These are phyloP conservation scores for Cicer bijugum DNA, from an alignment of 306 rosid species.

Conservation along the genomic window DNA sequence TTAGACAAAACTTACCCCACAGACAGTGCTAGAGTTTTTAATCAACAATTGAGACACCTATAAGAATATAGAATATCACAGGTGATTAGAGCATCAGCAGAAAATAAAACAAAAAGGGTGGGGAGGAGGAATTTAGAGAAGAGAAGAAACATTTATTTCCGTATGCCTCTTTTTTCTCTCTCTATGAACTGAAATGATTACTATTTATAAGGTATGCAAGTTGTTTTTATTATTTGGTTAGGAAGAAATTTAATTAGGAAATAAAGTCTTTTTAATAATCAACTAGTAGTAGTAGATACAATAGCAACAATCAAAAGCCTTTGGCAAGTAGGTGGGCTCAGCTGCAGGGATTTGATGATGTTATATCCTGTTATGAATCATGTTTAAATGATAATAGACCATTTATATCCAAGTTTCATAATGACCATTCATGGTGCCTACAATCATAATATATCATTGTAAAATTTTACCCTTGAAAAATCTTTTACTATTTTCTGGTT, in stretches of 20 bases:
- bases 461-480: background rate
- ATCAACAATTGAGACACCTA: conserved; percentile 80
- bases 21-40: conserved; percentile 64
- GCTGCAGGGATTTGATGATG: background rate
- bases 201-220: conserved; percentile 17
- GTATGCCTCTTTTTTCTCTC: background rate
- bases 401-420: conserved; percentile 5
- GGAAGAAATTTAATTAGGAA: background rate
- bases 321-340: background rate
- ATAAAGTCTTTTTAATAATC: conserved; percentile 12
- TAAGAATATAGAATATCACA: conserved; percentile 27
- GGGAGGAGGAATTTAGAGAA: conserved; percentile 5
- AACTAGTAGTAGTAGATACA: conserved; percentile 23
- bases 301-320: background rate
- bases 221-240: conserved; percentile 18
- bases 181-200: conserved; percentile 10
- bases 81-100: conserved; percentile 22
- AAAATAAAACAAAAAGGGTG: background rate
- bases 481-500: conserved; percentile 1
- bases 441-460: conserved; percentile 19
- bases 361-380: conserved; percentile 12
- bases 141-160: conserved; percentile 32
- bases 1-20: conserved; percentile 78
- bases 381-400: background rate
- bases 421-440: conserved; percentile 23